Base-by-base conservation (phyloP, 495 filamentous ascomycete species). In the Letharia columbiana region DNA sequence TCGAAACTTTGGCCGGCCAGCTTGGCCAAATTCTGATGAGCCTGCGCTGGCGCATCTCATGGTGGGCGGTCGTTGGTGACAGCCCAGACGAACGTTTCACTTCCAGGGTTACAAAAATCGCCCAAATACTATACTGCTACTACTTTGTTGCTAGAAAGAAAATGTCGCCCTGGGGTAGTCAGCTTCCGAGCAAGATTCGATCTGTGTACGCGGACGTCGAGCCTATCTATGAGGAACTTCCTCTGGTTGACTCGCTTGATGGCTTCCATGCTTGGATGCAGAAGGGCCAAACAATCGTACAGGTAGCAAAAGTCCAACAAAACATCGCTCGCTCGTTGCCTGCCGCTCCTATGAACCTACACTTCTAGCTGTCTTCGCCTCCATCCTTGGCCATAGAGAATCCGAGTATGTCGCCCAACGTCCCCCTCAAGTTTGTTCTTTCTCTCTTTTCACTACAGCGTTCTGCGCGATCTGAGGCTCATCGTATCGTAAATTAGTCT, bases 101-200 rank as follows among this genome's bases (percentile, higher is more conserved):
- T 18, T 78, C 81, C 49, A 75, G 79, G 18, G 78, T 79, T 35
- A 78, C 77, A 50, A 68, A 77, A n/a, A 77, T 82, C 23, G 79
- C 78, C 71, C 72, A 77, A 35, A 80, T 81, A 57, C 75, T 82
- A 12, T 81, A 82, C 69, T 78, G 80, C 28, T 82, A 81, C 66
- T 82, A 81, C 62, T 81, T 78, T 42, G 79, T 76, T 66, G 78
- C 80, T 31, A 65, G 77, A 60, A 79, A 78, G 7, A 82, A 81
- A 69, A 71, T 81, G n/a, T 76, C 76, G 0, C 77, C 80, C 0
- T 80, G 79, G 77, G 71, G 71, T 8, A 62, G 71, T 33, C 75
- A 79, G 57, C 73, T 75, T 7, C 76, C 77, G 44, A 80, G 80
- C 69, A 78, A 78, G 37, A 73, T 74, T 17, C 78, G 77, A 74